Evolutionary conservation across 2,329 filamentous ascomycete genomes (phyloP), one percentile per base, ranked within the genome.

Genomic region (Pestalotiopsis sp.): DNA sequence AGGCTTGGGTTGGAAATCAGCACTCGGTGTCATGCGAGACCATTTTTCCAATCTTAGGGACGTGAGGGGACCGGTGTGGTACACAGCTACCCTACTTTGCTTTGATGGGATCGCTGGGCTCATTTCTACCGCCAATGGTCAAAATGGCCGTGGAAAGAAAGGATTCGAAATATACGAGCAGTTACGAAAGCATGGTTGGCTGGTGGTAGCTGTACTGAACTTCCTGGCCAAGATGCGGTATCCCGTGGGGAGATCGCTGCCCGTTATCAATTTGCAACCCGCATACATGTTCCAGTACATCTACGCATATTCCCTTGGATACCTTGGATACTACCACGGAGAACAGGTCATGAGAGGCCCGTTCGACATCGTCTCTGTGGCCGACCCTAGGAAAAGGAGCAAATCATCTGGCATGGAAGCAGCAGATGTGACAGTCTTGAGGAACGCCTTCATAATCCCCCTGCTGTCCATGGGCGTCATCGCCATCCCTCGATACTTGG

Each of bases 261-360:
- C 63, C 39, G 35, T 69, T 24, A 56, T 72, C 44, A 60, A 52
- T n/a, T 55, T 72, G 4, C 72, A 72, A 60, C 72, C 68, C 2
- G 70, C 66, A 10, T 71, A 69, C 38, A 39, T 65, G n/a, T 58
- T 67, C 7, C 73, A 74, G 64, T 73, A 74, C 56, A 62, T 73
- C 11, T 69, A 70, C 56, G 69, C 72, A 3, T 74, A 74, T 59
- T 48, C 48, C 4, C 68, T 72, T 5, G 73, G 73, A 3, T 58
- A 69, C n/a, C 14, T 69, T 2, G 66, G 67, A 24, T 61, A 58
- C 55, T 22, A 9, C 39, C 9, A 38, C 44, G 30, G 58, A 39
- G 65, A 69, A 7, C 24, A 48, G 35, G 17, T 22, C 13, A 63
- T 68, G 26, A 26, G 40, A 26, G 44, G 64, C 6, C 64, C 58